A percentile compares a stretch with the other conserved stretches of the same genome.
phyloP scores from a whole-genome alignment of 169 alveolate species.

The Cryptosporidium felis region DNA sequence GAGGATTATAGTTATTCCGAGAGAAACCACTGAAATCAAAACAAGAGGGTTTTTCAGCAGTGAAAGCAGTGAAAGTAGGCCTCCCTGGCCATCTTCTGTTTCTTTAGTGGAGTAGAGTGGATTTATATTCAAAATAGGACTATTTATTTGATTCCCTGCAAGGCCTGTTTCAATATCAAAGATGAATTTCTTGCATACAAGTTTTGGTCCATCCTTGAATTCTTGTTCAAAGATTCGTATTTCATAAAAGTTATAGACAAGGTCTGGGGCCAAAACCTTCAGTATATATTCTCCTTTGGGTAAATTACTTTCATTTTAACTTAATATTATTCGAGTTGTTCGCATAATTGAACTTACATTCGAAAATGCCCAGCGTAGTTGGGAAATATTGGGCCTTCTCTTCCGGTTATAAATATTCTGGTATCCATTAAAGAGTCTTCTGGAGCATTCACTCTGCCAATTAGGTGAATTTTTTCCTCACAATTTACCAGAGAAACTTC shows the following conservation, averaged over 20 bases:
- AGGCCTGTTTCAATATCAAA: slow-evolving; percentile 9
- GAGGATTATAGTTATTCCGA: slow-evolving; percentile 8
- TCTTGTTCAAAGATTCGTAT: background rate
- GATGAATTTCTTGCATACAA: background rate
- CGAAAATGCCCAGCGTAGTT: slow-evolving; percentile 21
- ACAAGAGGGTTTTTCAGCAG: slow-evolving; percentile 49
- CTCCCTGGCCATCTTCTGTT: background rate
- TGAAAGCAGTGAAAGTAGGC: background rate
- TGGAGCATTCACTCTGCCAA: slow-evolving; percentile 30
- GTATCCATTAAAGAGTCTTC: slow-evolving; percentile 1
- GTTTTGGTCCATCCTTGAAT: slow-evolving; percentile 1
- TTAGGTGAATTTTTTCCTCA: background rate
- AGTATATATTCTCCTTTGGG: slow-evolving; percentile 35
- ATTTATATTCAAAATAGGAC: slow-evolving; percentile 1
- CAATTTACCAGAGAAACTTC: background rate
- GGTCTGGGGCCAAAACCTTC: slow-evolving; percentile 10
- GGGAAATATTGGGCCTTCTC: background rate
- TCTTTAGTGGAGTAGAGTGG: slow-evolving; percentile 29
- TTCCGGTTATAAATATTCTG: slow-evolving; percentile 16
- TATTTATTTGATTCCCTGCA: background rate
- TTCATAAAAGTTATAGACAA: background rate
- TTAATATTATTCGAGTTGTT: background rate
- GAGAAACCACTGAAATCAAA: slow-evolving; percentile 22
- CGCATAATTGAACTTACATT: slow-evolving; percentile 37
- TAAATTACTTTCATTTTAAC: background rate